Base-by-base conservation (phyloP, 2,329 filamentous ascomycete genomes). In the Ophiostoma piceae region DNA sequence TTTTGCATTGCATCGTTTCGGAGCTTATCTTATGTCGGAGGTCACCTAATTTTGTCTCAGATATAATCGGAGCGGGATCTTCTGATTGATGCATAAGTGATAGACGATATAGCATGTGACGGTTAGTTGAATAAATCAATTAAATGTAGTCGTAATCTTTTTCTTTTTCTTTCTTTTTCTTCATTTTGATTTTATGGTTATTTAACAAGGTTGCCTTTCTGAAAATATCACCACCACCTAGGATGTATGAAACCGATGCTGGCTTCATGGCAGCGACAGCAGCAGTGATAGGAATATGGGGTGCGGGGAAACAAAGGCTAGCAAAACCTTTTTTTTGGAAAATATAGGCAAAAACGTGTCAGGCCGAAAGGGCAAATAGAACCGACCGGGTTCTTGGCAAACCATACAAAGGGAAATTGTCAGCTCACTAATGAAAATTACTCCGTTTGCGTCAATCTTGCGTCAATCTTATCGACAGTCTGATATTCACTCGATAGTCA, bases 231-330 rank as follows among this genome's bases (percentile, higher is more conserved):
- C 39, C 3, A 41, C 39, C 12, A n/a, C 16, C 43, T 47, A 47
- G 43, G 43, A 47, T 47, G 19, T 6, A 47, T 47, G 43, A n/a
- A 47, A 19, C 43, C 43, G 43, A 47, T n/a, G 7, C 5, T 47
- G 43, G 43, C 43, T 47, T 47, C 16, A 47, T 47, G 4, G 6
- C 43, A 47, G 43, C 43, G 43, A 47, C 19, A n/a, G 43, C 6
- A 43, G n/a, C 11, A 57, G 51, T 57, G 4, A 8, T 12, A 26
- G 51, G 22, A 29, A 22, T 22, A 26, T 26, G 22, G 51, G 8
- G 51, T 57, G 51, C 51, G 51, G 51, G 51, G 51, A 57, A 26
- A 11, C 51, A 57, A 26, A 22, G 51, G 51, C 51, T 57, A 57
- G 51, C 51, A 57, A 3, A 22, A 11, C 51, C n/a, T 26, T 26